These are phyloP conservation scores for Sindora glabra DNA, from an alignment of 306 rosid genomes.

Conservation along the genomic window DNA sequence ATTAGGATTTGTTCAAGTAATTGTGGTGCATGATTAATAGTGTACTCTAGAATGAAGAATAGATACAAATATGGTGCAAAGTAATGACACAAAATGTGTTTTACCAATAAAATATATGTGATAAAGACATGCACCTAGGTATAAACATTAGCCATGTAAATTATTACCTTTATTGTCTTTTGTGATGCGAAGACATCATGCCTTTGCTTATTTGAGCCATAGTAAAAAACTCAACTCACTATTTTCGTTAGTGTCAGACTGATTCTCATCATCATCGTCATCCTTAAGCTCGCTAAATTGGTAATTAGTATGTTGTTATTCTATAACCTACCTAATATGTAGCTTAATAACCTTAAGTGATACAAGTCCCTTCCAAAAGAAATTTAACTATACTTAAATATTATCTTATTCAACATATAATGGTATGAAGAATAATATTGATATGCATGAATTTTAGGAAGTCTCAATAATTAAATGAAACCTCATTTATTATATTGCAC, in stretches of 20 bases:
- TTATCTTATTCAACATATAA: too few species aligned
- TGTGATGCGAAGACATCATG: constrained; percentile 41
- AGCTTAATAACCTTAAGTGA: constrained; percentile 85
- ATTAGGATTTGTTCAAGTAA: background rate
- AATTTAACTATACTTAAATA: constrained; percentile 56
- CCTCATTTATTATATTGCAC: too few species aligned
- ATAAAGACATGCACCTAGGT: constrained; percentile 1
- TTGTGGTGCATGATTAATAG: background rate
- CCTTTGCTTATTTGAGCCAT: constrained; percentile 44
- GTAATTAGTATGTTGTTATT: constrained; percentile 70
- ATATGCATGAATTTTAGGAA: too few species aligned
- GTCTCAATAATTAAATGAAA: too few species aligned
- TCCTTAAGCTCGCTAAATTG: constrained; percentile 71
- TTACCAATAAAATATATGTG: background rate
- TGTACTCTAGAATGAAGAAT: background rate
- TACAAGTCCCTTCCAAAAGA: constrained; percentile 79
- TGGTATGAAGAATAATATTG: too few species aligned
- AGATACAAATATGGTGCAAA: background rate
- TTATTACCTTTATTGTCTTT: constrained; percentile 68
- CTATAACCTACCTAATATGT: constrained; percentile 56
- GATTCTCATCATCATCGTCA: constrained; percentile 33
- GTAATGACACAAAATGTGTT: background rate
- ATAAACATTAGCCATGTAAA: background rate
- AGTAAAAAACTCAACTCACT: constrained; percentile 80
- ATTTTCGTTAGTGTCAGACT: too few species aligned